Percentiles rank a stretch among this genome's conserved stretches.
Evolutionary conservation across 257 asterid species (phyloP).

Genomic region (Asclepias syriaca): DNA sequence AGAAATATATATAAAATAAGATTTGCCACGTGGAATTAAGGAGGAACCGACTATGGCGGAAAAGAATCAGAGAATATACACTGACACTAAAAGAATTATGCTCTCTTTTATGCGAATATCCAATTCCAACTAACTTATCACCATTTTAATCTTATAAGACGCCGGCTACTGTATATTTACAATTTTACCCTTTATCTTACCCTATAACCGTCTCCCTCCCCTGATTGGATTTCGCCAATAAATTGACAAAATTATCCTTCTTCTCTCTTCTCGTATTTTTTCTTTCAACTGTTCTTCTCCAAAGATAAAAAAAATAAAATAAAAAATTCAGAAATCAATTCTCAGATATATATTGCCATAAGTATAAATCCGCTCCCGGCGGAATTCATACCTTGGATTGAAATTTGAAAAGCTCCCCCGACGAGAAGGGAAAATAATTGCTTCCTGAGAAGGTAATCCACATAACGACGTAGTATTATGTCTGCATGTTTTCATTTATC

Average conservation of each 20-base stretch:
- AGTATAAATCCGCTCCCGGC: background rate
- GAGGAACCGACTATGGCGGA: conserved; percentile 8
- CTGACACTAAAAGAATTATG: conserved; percentile 39
- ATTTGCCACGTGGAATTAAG: conserved; percentile 17
- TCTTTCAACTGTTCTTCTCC: too few relatives aligned
- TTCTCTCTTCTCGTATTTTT: too few relatives aligned
- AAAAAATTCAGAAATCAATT: background rate
- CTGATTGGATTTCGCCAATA: too few relatives aligned
- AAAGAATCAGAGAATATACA: conserved; percentile 26
- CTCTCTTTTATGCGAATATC: conserved; percentile 33
- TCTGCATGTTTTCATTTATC: background rate
- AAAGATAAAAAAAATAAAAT: background rate
- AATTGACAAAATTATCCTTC: conserved; percentile 11
- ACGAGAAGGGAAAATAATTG: background rate
- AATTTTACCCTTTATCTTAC: conserved; percentile 8
- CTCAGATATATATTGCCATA: background rate
- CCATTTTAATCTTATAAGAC: background rate
- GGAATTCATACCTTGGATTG: background rate
- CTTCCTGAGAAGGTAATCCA: background rate
- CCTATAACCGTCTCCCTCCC: accelerated
- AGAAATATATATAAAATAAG: background rate
- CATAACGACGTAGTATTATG: background rate
- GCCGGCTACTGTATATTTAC: conserved; percentile 20
- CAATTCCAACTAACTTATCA: background rate
- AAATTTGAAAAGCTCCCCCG: background rate